Conservation (phyloP, 306 rosid species). For the Betula pendula region DNA sequence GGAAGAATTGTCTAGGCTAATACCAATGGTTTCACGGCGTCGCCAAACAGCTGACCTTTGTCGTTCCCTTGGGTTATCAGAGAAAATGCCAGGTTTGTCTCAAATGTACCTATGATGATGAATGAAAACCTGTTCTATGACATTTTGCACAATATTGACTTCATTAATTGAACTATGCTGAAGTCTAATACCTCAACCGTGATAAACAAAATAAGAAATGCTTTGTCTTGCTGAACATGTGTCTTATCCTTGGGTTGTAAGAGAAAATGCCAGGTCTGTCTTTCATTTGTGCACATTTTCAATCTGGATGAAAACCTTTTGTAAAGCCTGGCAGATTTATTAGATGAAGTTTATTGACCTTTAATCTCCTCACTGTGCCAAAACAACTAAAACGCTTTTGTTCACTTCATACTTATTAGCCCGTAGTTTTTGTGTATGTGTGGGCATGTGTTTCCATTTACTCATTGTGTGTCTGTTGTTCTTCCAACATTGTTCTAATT, state of each 20-base stretch:
- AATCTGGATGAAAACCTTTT: not conserved
- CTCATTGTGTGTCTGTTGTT: not conserved
- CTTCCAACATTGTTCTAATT: not conserved
- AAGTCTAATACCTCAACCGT: not conserved
- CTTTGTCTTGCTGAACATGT: not conserved
- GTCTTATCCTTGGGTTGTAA: not conserved
- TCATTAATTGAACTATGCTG: not conserved
- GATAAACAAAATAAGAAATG: not conserved
- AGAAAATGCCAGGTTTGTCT: conserved; percentile 88
- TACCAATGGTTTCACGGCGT: conserved; percentile 96
- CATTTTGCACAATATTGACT: not conserved
- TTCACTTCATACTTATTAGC: not conserved
- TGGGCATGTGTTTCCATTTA: not conserved
- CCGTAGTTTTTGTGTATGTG: not conserved
- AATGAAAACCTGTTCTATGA: conserved; percentile 1
- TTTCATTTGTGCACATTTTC: not conserved
- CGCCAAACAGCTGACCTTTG: conserved; percentile 97
- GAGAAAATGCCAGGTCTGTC: not conserved
- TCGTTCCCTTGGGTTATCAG: conserved; percentile 90
- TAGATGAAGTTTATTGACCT: not conserved
- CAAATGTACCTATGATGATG: conserved; percentile 10
- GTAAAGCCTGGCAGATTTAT: not conserved
- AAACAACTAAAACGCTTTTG: not conserved
- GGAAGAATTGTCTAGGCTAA: conserved; percentile 71
- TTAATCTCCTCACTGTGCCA: not conserved